Percentiles rank a stretch among this genome's conserved stretches.
Evolutionary conservation across 2,329 filamentous ascomycete genomes (phyloP).

Genomic region (Harringtonia aguacate): DNA sequence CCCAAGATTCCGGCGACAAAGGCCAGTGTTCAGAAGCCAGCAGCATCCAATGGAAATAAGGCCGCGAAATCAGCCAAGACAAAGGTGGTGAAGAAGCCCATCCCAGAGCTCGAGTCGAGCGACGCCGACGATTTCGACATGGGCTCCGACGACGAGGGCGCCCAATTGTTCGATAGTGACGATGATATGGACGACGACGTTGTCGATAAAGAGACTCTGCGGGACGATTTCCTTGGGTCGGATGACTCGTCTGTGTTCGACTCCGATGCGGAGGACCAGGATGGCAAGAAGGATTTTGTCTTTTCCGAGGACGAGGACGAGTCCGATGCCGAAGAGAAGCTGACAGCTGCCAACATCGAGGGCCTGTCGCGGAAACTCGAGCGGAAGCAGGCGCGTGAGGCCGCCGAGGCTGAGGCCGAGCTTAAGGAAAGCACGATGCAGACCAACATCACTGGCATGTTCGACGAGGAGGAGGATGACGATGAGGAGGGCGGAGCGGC

Average conservation of each 20-base stretch:
- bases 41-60: too few relatives aligned
- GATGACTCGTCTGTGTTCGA: conserved; percentile 29
- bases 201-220: conserved; percentile 31
- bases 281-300: conserved; percentile 50
- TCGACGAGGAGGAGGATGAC: conserved; percentile 39
- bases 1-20: too few relatives aligned
- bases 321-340: conserved; percentile 76
- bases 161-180: not conserved
- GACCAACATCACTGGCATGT: conserved; percentile 78
- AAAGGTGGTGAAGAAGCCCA: conserved; percentile 10
- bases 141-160: conserved; percentile 24
- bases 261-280: conserved; percentile 51
- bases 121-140: conserved; percentile 12
- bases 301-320: conserved; percentile 97
- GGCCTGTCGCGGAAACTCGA: conserved; percentile 83
- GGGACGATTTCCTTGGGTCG: conserved; percentile 4
- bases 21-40: too few relatives aligned
- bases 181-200: conserved; percentile 29
- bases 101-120: conserved; percentile 8
- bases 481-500: conserved; percentile 30
- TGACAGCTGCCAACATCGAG: conserved; percentile 93
- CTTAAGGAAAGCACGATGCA: conserved; percentile 76
- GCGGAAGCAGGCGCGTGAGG: conserved; percentile 63
- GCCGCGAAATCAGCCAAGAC: conserved; percentile 17
- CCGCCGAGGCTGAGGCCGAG: conserved; percentile 74